Conservation (phyloP, 768 basidiomycete genomes). For the Hypholoma sublateritium region DNA sequence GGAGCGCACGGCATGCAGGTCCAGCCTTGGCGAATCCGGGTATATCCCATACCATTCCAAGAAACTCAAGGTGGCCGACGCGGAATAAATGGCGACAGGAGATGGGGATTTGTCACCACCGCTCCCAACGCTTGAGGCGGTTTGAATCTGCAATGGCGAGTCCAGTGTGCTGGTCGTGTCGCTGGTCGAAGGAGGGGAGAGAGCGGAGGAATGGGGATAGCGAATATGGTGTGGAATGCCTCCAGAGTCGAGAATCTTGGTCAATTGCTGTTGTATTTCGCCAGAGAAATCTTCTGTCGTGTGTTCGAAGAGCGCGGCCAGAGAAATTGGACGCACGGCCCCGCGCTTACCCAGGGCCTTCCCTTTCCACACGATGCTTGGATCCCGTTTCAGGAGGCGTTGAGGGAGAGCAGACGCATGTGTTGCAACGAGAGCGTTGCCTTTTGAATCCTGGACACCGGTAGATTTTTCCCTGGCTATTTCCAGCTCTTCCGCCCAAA, state of each 20-base stretch:
- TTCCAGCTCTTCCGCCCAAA: conserved; percentile 36
- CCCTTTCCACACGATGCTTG: conserved; percentile 15
- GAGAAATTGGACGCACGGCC: conserved; percentile 26
- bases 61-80: conserved; percentile 34
- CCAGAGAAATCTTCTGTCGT: conserved; percentile 22
- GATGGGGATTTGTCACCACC: conserved; percentile 19
- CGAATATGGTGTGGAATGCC: conserved; percentile 22
- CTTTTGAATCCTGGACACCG: conserved; percentile 7
- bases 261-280: conserved; percentile 27
- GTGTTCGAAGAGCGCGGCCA: conserved; percentile 26
- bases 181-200: conserved; percentile 21
- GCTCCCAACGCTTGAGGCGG: conserved; percentile 10
- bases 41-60: conserved; percentile 37
- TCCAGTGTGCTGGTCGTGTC: conserved; percentile 17
- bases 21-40: conserved; percentile 29
- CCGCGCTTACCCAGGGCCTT: conserved; percentile 15
- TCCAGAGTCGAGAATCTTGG: conserved; percentile 26
- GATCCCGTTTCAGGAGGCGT: conserved; percentile 7
- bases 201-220: conserved; percentile 19
- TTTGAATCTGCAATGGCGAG: conserved; percentile 20
- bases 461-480: conserved; percentile 23
- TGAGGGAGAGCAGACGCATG: conserved; percentile 9
- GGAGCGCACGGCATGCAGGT: conserved; percentile 13
- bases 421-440: conserved; percentile 10
- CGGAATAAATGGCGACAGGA: conserved; percentile 27